These are phyloP conservation scores for Xylaria cubensis DNA, from an alignment of 495 filamentous ascomycete genomes.

Conservation along the genomic window DNA sequence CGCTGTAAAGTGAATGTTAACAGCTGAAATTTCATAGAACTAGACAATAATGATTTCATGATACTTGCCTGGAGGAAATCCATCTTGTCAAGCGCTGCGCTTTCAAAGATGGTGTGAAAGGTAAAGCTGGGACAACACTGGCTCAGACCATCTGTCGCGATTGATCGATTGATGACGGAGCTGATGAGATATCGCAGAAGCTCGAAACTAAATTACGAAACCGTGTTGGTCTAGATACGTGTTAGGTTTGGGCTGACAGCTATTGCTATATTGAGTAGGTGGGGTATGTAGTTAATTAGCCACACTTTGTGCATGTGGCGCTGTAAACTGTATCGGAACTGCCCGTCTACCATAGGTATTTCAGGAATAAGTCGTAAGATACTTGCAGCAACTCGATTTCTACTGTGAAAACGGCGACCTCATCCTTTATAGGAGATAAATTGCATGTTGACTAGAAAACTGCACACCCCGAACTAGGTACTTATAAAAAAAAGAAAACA, in stretches of 20 bases:
- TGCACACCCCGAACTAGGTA: not conserved
- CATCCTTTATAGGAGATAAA: not conserved
- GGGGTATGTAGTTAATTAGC: not conserved
- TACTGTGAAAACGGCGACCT: not conserved
- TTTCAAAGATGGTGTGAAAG: constrained; percentile 5
- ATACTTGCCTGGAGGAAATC: constrained; percentile 59
- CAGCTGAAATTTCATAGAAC: not conserved
- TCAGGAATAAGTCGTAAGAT: too few species aligned
- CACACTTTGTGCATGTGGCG: not conserved
- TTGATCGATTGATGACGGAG: constrained; percentile 16
- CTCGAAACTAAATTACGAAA: constrained; percentile 2
- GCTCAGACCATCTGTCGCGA: constrained; percentile 19
- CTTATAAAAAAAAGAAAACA: not conserved
- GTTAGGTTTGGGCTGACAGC: constrained; percentile 2
- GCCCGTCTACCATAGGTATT: too few species aligned
- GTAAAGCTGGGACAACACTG: not conserved
- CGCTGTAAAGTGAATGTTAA: constrained; percentile 60
- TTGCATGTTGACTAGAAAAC: not conserved
- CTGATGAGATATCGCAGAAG: not conserved
- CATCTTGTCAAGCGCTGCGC: constrained; percentile 43
- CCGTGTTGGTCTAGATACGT: not conserved
- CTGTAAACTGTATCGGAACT: not conserved
- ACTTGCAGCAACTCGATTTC: not conserved
- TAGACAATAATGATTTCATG: not conserved
- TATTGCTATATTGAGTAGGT: constrained; percentile 1